A percentile compares a stretch with the other conserved stretches of the same genome.
Conservation (phyloP, 257 asterid species). For the Ophiorrhiza pumila region DNA sequence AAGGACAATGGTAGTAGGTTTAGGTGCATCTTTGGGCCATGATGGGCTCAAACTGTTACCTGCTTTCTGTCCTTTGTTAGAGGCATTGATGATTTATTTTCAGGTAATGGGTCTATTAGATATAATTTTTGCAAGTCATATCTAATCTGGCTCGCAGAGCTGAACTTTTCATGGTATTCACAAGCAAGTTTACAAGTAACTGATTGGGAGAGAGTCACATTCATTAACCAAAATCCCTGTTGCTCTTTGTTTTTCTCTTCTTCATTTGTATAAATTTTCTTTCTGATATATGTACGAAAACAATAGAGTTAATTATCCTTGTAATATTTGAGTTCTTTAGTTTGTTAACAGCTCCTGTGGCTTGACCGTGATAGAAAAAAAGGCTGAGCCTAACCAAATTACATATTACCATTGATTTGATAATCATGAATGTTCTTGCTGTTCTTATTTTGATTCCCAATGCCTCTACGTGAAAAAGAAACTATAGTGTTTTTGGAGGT, state of each 20-base stretch:
- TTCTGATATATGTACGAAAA: not conserved
- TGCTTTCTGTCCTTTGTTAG: constrained; percentile 63
- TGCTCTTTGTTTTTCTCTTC: not conserved
- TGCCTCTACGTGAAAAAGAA: not conserved
- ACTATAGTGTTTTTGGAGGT: not conserved
- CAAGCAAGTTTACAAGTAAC: not conserved
- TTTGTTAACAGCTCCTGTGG: not conserved
- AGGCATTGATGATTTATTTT: constrained; percentile 65
- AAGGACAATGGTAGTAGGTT: constrained; percentile 56
- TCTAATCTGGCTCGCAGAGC: not conserved
- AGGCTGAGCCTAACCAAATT: not conserved
- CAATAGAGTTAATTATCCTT: not conserved
- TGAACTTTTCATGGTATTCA: not conserved
- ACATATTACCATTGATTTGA: not conserved
- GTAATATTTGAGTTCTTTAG: not conserved
- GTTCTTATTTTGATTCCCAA: not conserved
- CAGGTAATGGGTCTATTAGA: constrained; percentile 49
- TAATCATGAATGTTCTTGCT: not conserved
- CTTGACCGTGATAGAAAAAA: not conserved
- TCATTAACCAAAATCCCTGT: not conserved
- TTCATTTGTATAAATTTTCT: constrained; percentile 2
- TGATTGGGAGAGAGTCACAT: not conserved
- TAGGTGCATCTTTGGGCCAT: constrained; percentile 78
- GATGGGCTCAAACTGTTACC: constrained; percentile 69
- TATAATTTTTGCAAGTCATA: not conserved